Evolutionary conservation across 306 rosid species (phyloP).

Genomic region (Sicyos edulis): DNA sequence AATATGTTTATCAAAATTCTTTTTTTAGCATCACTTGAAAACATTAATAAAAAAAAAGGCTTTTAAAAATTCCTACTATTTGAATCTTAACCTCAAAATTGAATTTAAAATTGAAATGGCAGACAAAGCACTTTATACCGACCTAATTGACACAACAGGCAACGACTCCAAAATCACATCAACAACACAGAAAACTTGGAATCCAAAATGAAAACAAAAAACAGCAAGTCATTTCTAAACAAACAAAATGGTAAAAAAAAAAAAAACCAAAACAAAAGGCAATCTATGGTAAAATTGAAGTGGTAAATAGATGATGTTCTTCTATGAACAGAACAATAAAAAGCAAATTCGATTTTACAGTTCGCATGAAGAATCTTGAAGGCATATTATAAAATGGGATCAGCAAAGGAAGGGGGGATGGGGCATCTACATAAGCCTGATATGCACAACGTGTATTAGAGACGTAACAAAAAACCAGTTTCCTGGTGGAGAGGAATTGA

Average conservation of each 20-base stretch:
- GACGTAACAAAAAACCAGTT: conserved; percentile 27
- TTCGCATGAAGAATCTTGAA: conserved; percentile 4
- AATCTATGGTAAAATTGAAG: neutral
- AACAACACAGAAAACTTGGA: neutral
- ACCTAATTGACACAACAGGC: neutral
- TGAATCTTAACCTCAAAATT: no score
- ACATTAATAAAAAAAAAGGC: no score
- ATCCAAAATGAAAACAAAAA: neutral
- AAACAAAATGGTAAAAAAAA: neutral
- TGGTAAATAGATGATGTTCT: neutral
- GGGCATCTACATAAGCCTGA: conserved; percentile 8
- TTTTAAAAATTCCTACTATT: no score
- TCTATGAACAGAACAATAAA: neutral
- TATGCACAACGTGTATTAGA: conserved; percentile 26
- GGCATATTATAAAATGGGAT: neutral
- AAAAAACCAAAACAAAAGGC: no score
- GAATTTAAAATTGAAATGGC: no score
- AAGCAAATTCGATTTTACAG: conserved; percentile 10
- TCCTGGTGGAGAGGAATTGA: conserved; percentile 37
- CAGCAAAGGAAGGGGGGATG: neutral
- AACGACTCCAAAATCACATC: neutral
- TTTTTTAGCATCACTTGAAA: no score
- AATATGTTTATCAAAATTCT: no score
- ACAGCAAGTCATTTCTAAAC: neutral
- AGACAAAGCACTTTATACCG: neutral